Evolutionary conservation across 2,329 filamentous ascomycete species (phyloP), one percentile per base, ranked within the genome.

Genomic region (Chaetoscypha palmicola): DNA sequence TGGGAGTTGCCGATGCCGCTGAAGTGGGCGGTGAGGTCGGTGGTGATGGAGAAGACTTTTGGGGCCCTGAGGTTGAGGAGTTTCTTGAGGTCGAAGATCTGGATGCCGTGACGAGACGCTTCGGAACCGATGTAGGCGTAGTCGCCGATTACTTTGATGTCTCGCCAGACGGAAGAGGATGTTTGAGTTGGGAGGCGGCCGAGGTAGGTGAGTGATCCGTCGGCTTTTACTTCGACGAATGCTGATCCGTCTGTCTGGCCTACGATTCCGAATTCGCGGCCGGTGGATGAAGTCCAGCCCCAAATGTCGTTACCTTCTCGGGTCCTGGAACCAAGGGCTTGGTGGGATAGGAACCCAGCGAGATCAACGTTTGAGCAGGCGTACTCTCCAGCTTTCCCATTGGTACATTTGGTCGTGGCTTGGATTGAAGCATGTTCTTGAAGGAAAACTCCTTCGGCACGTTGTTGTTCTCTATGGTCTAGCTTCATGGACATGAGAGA

Each of bases 161-260:
- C 36, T 26, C 36, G 21, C 36, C 36, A 38, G 7, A 38, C 32
- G 12, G 33, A n/a, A 5, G 16, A 16, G 4, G 36, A 11, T 12
- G 36, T 38, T 9, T 38, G 36, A 17, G 24, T 28, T 28, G 36
- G 36, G n/a, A 38, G 36, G 17, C 36, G 36, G 21, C 36, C 36
- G 16, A 38, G 36, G 10, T 38, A 38, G 17, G 21, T 20, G 22
- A 38, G 36, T 10, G 17, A 24, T 16, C 36, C 36, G 11, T 38
- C 21, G 10, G 11, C 5, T 10, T 14, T 11, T 16, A 38, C 36
- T 22, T 38, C 36, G 1, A 22, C 36, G 11, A 38, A 38, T 12
- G 36, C 22, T 16, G 22, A 20, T 14, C 36, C 36, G 23, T 38
- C 36, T 5, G 36, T 22, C 16, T 38, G 36, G n/a, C 20, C 36